phyloP scores from a whole-genome alignment of 306 rosid genomes.

The Rosa chinensis region DNA sequence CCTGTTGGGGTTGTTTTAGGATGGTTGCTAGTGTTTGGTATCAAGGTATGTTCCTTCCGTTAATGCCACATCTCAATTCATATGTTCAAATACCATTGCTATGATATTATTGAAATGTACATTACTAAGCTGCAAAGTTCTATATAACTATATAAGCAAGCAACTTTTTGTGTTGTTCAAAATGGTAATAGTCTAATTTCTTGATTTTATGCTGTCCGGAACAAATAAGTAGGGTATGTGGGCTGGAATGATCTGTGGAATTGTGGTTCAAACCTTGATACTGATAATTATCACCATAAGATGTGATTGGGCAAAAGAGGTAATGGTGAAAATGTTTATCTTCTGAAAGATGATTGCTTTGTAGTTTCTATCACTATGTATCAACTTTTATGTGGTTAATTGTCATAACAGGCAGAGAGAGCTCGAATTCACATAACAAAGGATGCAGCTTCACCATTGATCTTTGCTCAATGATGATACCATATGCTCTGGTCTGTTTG shows the following conservation, averaged over 20 bases:
- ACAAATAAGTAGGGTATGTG: constrained; percentile 44
- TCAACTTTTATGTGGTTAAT: constrained; percentile 10
- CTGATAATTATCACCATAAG: constrained; percentile 41
- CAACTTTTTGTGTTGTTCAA: neutral
- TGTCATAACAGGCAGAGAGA: constrained; percentile 44
- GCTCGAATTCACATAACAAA: constrained; percentile 31
- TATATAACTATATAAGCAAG: neutral
- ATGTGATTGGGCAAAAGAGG: constrained; percentile 67
- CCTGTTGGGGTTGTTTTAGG: constrained; percentile 56
- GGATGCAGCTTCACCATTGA: constrained; percentile 28
- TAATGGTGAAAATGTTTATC: constrained; percentile 10
- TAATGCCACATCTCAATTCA: neutral
- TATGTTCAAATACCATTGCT: neutral
- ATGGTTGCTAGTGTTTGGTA: constrained; percentile 45
- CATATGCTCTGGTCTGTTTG: neutral
- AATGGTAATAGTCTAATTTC: neutral
- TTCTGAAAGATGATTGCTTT: neutral
- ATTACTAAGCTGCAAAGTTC: neutral
- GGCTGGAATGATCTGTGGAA: constrained; percentile 70
- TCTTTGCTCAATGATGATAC: constrained; percentile 3
- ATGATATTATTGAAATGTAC: neutral
- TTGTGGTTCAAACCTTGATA: constrained; percentile 57
- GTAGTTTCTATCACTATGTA: neutral
- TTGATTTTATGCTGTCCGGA: neutral
- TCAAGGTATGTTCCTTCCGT: constrained; percentile 36